These are phyloP conservation scores for Penicillium flavigenum DNA, from an alignment of 495 filamentous ascomycete genomes.

Conservation along the genomic window DNA sequence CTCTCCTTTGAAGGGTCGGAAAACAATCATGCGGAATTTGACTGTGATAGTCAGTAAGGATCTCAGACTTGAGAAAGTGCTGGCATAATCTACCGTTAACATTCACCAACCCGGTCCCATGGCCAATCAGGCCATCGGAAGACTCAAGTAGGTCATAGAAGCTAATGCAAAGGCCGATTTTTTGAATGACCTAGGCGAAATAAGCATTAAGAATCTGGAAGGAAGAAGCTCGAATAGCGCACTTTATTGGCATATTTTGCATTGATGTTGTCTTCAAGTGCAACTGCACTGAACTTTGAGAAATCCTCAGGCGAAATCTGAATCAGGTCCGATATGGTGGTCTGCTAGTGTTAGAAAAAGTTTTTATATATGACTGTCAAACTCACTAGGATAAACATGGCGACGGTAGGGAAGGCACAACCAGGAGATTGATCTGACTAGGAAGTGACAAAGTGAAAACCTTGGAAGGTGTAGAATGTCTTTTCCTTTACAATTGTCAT, in stretches of 20 bases:
- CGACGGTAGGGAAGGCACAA: conserved; percentile 2
- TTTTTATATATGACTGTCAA: neutral
- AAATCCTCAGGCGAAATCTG: conserved; percentile 88
- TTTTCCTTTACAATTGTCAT: neutral
- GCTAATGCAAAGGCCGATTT: conserved; percentile 88
- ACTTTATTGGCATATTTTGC: conserved; percentile 94
- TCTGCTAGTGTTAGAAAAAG: conserved; percentile 39
- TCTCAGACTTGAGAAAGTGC: neutral
- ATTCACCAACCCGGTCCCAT: conserved; percentile 84
- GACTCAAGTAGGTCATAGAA: conserved; percentile 82
- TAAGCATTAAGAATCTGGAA: conserved; percentile 8
- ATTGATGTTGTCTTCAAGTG: conserved; percentile 92
- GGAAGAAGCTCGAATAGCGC: conserved; percentile 12
- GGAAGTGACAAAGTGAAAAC: neutral
- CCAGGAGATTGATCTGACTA: neutral
- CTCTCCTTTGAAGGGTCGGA: conserved; percentile 91
- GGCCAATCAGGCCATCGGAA: conserved; percentile 89
- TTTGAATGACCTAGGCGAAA: conserved; percentile 57
- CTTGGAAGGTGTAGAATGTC: neutral
- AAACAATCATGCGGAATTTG: conserved; percentile 89
- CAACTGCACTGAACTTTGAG: conserved; percentile 68
- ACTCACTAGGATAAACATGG: conserved; percentile 61
- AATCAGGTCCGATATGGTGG: conserved; percentile 83
- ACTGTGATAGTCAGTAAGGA: conserved; percentile 49
- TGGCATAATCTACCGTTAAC: conserved; percentile 71